These are phyloP conservation scores for Populus euphratica DNA, from an alignment of 345 rosid genomes.

Conservation along the genomic window DNA sequence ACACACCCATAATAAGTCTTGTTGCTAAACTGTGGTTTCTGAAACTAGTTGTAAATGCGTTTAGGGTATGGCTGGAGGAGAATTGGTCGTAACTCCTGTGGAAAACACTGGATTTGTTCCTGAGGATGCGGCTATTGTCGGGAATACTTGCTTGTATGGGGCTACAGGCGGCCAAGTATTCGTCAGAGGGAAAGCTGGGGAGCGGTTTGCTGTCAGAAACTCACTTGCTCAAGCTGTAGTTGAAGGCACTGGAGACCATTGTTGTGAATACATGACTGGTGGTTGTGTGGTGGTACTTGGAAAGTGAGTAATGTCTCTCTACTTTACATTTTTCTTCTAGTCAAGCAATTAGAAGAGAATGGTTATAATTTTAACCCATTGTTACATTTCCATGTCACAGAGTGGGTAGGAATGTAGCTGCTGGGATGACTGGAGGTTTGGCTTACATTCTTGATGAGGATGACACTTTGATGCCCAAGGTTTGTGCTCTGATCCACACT, in stretches of 20 bases:
- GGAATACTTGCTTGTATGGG: conserved; percentile 95
- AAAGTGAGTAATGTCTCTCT: conserved; percentile 58
- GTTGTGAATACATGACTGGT: conserved; percentile 99
- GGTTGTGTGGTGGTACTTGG: conserved; percentile 95
- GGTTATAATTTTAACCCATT: not conserved
- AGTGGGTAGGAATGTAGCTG: conserved; percentile 98
- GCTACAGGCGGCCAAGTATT: conserved; percentile 97
- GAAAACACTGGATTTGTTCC: conserved; percentile 75
- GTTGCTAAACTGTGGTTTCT: conserved; percentile 11
- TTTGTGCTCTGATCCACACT: conserved; percentile 20
- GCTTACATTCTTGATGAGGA: conserved; percentile 93
- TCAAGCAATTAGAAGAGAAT: conserved; percentile 6
- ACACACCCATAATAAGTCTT: not conserved
- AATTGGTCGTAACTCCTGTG: conserved; percentile 78
- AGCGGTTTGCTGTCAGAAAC: conserved; percentile 96
- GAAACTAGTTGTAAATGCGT: conserved; percentile 20
- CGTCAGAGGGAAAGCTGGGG: conserved; percentile 96
- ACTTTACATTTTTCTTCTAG: not conserved
- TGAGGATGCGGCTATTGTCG: conserved; percentile 92
- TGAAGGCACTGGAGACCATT: conserved; percentile 98
- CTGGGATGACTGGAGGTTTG: conserved; percentile 99
- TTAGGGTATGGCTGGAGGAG: conserved; percentile 99
- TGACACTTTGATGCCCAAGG: conserved; percentile 83
- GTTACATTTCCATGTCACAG: conserved; percentile 41
- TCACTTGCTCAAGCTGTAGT: conserved; percentile 97